A percentile compares a stretch with the other conserved stretches of the same genome.
Conservation (phyloP, 192 early-diverging fungal genomes). For the Coemansia sp. region DNA sequence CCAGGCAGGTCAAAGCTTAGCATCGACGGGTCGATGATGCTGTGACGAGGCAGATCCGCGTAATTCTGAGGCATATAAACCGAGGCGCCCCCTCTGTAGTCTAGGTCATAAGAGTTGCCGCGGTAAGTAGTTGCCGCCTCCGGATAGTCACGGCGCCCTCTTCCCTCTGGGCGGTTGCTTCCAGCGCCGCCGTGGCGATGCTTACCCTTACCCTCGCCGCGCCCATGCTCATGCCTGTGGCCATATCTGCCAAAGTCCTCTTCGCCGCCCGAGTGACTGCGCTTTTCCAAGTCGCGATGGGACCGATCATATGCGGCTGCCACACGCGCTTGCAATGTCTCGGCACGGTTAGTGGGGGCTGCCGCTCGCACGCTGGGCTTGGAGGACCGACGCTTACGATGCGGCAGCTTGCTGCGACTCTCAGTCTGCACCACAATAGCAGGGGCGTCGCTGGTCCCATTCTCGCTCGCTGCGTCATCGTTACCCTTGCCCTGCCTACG, state of each 20-base stretch:
- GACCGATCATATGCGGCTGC: conserved; percentile 11
- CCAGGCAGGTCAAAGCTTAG: conserved; percentile 50
- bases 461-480: neutral
- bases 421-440: neutral
- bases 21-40: conserved; percentile 58
- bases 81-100: conserved; percentile 22
- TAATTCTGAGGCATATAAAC: conserved; percentile 39
- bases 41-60: conserved; percentile 51
- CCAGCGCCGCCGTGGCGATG: conserved; percentile 2
- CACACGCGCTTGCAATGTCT: conserved; percentile 12
- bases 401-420: neutral
- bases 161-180: conserved; percentile 2
- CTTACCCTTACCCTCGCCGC: conserved; percentile 12
- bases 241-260: conserved; percentile 1
- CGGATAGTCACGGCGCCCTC: conserved; percentile 18
- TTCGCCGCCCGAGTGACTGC: conserved; percentile 10
- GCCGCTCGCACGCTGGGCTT: conserved; percentile 13
- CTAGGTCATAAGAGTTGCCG: conserved; percentile 24
- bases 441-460: neutral
- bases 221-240: neutral
- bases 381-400: conserved; percentile 8
- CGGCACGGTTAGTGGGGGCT: conserved; percentile 9
- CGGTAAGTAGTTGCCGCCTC: conserved; percentile 20
- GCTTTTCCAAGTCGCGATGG: conserved; percentile 13
- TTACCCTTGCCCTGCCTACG: conserved; percentile 18